These are phyloP conservation scores for Hermanozyma aechmeae DNA, from an alignment of 805 yeast species.

Conservation along the genomic window DNA sequence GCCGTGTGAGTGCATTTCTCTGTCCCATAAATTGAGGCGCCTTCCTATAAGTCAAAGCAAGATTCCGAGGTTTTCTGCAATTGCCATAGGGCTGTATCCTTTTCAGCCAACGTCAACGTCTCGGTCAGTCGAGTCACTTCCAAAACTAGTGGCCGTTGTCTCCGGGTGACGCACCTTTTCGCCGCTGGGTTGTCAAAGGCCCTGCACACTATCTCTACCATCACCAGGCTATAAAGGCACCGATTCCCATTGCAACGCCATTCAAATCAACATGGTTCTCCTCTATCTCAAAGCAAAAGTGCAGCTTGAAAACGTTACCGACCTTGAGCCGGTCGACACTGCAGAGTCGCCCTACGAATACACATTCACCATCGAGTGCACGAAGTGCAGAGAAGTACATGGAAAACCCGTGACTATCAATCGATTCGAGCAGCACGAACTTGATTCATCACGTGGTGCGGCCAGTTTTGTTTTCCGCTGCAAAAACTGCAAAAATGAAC, in stretches of 20 bases:
- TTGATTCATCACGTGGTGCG: slow-evolving; percentile 68
- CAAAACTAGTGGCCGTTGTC: too few species aligned
- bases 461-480: slow-evolving; percentile 80
- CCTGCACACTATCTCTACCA: too few species aligned
- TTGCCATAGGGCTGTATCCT: too few species aligned
- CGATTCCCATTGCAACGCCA: neutral
- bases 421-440: slow-evolving; percentile 53
- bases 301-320: slow-evolving; percentile 45
- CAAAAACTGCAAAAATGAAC: slow-evolving; percentile 45
- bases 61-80: too few species aligned
- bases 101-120: too few species aligned
- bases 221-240: too few species aligned
- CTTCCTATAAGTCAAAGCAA: too few species aligned
- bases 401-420: slow-evolving; percentile 63
- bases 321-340: slow-evolving; percentile 52
- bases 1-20: too few species aligned
- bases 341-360: slow-evolving; percentile 60
- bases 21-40: too few species aligned
- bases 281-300: slow-evolving; percentile 31
- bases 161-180: too few species aligned
- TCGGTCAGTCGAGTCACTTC: too few species aligned
- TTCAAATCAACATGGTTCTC: slow-evolving; percentile 21
- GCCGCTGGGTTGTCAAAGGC: too few species aligned
- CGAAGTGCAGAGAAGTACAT: slow-evolving; percentile 71
- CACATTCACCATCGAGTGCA: slow-evolving; percentile 66